phyloP scores from a whole-genome alignment of 768 basidiomycete species.

The Cyclocybe cylindracea region DNA sequence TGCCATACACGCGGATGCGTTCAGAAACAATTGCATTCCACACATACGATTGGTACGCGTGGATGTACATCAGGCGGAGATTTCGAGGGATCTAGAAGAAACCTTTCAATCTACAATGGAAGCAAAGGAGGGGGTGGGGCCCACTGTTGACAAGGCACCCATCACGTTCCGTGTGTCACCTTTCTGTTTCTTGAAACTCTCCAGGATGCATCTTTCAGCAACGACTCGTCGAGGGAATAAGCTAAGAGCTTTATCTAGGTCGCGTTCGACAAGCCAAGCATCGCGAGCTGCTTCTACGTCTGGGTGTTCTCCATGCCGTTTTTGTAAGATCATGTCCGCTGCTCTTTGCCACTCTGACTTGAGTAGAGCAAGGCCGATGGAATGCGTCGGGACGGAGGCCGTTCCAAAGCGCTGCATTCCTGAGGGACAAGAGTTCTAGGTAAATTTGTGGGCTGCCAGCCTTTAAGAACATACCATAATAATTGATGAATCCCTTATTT shows the following conservation, averaged over 20 bases:
- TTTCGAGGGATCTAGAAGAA: conserved; percentile 84
- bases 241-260: conserved; percentile 79
- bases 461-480: conserved; percentile 66
- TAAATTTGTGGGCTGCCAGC: conserved; percentile 3
- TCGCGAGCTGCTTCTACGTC: conserved; percentile 83
- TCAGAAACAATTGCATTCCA: conserved; percentile 99
- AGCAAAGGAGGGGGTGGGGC: conserved; percentile 13
- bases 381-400: conserved; percentile 92
- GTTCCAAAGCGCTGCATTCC: conserved; percentile 99
- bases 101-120: not conserved
- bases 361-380: conserved; percentile 88
- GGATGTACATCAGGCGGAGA: conserved; percentile 95
- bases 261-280: conserved; percentile 84
- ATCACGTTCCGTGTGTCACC: conserved; percentile 82
- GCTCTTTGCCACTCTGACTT: conserved; percentile 91
- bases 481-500: conserved; percentile 92
- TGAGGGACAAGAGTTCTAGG: conserved; percentile 24
- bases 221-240: conserved; percentile 90
- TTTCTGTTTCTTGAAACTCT: conserved; percentile 82
- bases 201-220: conserved; percentile 90
- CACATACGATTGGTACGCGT: conserved; percentile 97
- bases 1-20: conserved; percentile 78
- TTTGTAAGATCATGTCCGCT: conserved; percentile 76
- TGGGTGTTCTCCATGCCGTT: conserved; percentile 89
- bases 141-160: conserved; percentile 83